phyloP scores from a whole-genome alignment of 257 asterid species.

The Solanum chilense region DNA sequence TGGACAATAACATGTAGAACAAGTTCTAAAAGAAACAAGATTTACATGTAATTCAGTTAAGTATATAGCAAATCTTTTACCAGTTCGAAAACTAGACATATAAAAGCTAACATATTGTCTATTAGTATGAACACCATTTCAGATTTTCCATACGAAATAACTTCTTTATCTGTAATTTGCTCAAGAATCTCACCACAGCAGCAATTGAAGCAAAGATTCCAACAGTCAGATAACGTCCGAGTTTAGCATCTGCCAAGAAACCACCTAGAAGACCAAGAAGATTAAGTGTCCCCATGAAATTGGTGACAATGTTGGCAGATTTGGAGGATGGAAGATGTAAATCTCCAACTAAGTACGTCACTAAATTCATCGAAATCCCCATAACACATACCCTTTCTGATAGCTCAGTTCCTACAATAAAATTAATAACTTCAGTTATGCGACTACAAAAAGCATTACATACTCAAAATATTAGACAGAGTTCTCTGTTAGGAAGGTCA shows the following conservation, averaged over 20 bases:
- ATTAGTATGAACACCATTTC: neutral
- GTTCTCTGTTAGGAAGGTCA: neutral
- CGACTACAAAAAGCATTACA: neutral
- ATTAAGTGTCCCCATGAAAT: conserved; percentile 86
- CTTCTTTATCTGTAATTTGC: neutral
- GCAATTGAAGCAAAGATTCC: conserved; percentile 54
- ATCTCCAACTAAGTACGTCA: conserved; percentile 64
- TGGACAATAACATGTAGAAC: neutral
- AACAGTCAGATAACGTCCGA: conserved; percentile 75
- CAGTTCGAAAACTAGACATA: neutral
- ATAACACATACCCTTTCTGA: conserved; percentile 83
- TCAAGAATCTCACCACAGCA: conserved; percentile 41
- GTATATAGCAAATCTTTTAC: neutral
- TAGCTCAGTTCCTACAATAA: conserved; percentile 54
- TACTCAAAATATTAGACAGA: neutral
- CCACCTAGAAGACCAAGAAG: conserved; percentile 84
- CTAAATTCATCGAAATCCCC: conserved; percentile 83
- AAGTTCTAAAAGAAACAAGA: neutral
- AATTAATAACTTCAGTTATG: neutral
- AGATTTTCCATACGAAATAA: neutral
- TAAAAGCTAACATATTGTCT: neutral
- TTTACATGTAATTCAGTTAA: neutral
- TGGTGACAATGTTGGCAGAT: conserved; percentile 72
- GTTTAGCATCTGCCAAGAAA: conserved; percentile 76
- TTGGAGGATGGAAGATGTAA: conserved; percentile 65